A percentile compares a stretch with the other conserved stretches of the same genome.
phyloP scores from a whole-genome alignment of 208 protist genomes.

The Jaenimonas drosophilae region DNA sequence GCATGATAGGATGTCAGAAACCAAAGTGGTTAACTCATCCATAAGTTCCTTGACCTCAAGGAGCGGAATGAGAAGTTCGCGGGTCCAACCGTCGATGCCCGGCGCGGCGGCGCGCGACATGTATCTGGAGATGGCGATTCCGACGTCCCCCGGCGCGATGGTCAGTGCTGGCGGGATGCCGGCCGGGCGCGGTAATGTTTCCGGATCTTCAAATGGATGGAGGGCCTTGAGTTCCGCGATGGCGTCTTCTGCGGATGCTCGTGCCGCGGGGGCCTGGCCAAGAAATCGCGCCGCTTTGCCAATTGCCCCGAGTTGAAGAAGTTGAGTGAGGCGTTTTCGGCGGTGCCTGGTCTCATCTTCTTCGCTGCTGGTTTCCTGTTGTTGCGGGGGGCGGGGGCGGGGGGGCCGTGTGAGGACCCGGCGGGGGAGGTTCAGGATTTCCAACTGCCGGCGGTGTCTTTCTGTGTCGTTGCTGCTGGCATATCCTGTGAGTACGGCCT shows the following conservation, averaged over 20 bases:
- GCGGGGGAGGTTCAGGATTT: background rate
- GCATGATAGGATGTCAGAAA: conserved; percentile 11
- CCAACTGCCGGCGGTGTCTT: background rate
- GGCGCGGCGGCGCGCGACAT: background rate
- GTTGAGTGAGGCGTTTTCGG: background rate
- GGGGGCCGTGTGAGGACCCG: background rate
- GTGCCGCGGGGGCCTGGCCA: background rate
- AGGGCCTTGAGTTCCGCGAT: background rate
- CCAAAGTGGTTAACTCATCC: conserved; percentile 7
- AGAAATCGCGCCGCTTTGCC: background rate
- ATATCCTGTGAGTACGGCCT: too few relatives aligned
- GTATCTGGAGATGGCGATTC: background rate
- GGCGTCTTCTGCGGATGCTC: background rate
- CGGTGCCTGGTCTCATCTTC: background rate
- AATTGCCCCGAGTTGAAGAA: background rate
- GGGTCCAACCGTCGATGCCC: conserved; percentile 1
- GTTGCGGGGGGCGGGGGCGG: background rate
- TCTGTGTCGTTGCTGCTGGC: background rate
- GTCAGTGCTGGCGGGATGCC: background rate
- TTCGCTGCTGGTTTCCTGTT: background rate
- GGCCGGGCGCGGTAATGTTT: background rate
- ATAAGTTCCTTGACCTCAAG: conserved; percentile 1
- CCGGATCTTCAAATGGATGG: background rate
- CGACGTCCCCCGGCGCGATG: background rate
- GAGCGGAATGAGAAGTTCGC: conserved; percentile 1